Percentiles rank a stretch among this genome's conserved stretches.
These are phyloP conservation scores for Rhodosorus marinus DNA, from an alignment of 23 red algal genomes.

Conservation along the genomic window DNA sequence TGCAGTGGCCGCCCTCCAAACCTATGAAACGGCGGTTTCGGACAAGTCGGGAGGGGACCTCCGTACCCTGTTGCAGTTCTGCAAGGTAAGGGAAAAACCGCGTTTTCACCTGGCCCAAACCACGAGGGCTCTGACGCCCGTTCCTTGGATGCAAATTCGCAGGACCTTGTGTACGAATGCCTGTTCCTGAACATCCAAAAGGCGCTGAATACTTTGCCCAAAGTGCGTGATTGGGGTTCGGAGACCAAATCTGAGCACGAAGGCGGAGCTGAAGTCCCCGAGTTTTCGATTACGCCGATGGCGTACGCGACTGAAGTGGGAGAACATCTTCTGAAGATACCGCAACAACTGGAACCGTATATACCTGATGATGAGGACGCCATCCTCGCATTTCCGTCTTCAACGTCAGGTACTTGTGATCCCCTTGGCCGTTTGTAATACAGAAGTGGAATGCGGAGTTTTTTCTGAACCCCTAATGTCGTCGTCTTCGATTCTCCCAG, in stretches of 20 bases:
- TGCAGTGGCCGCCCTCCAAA: too few species aligned
- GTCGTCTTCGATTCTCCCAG: not conserved
- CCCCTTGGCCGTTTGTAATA: not conserved
- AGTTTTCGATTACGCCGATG: slow-evolving; percentile 38
- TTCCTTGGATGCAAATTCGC: too few species aligned
- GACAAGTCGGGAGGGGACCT: too few species aligned
- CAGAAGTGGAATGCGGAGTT: not conserved
- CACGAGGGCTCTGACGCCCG: too few species aligned
- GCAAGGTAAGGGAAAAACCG: too few species aligned
- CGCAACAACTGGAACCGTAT: slow-evolving; percentile 64
- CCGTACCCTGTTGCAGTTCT: too few species aligned
- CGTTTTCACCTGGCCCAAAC: too few species aligned
- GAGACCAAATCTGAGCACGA: not conserved
- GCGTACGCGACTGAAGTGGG: slow-evolving; percentile 54
- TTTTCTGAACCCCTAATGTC: slow-evolving; percentile 1
- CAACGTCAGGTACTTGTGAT: not conserved
- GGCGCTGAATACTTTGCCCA: not conserved
- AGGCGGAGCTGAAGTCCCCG: slow-evolving; percentile 17
- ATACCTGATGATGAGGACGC: slow-evolving; percentile 55
- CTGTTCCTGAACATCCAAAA: too few species aligned
- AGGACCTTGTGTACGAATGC: too few species aligned
- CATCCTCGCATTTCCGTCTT: not conserved
- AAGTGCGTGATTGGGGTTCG: not conserved
- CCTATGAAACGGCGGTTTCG: too few species aligned
- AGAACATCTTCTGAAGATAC: slow-evolving; percentile 54